A percentile compares a stretch with the other conserved stretches of the same genome.
These are phyloP conservation scores for Bassia scoparia DNA, from an alignment of 148 eudicot genomes.

Conservation along the genomic window DNA sequence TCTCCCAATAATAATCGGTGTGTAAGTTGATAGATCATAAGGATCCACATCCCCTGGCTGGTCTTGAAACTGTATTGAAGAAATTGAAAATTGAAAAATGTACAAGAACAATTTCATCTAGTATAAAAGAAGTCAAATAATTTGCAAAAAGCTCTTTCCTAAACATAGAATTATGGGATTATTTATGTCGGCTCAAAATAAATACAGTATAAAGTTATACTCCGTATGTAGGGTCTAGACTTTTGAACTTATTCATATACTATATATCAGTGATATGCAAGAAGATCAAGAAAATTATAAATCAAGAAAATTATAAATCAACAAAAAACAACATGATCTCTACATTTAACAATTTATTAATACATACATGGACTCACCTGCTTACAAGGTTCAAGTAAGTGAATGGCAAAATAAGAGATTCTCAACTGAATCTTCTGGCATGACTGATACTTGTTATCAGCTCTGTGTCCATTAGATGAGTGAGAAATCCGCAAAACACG, in stretches of 20 bases:
- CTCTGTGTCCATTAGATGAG: slow-evolving; percentile 44
- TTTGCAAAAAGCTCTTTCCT: no score
- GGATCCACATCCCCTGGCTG: slow-evolving; percentile 43
- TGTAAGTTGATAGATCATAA: slow-evolving; percentile 32
- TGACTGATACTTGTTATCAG: slow-evolving; percentile 37
- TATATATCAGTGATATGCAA: neutral
- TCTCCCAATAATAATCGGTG: slow-evolving; percentile 55
- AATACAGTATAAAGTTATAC: no score
- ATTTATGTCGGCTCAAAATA: no score
- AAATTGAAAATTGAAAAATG: neutral
- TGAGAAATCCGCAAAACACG: slow-evolving; percentile 82
- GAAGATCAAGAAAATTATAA: neutral
- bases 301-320: neutral
- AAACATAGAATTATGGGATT: no score
- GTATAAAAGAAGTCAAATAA: no score
- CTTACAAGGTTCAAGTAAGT: slow-evolving; percentile 53
- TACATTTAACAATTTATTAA: neutral
- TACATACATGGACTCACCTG: slow-evolving; percentile 44
- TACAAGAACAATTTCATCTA: no score
- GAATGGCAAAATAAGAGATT: slow-evolving; percentile 58
- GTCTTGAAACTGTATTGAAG: slow-evolving; percentile 21
- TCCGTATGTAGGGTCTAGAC: no score
- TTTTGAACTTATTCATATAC: no score
- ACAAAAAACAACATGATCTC: neutral
- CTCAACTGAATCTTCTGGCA: slow-evolving; percentile 60